phyloP scores from a whole-genome alignment of 2,329 filamentous ascomycete species.

The Ceratocystis cubensis region DNA sequence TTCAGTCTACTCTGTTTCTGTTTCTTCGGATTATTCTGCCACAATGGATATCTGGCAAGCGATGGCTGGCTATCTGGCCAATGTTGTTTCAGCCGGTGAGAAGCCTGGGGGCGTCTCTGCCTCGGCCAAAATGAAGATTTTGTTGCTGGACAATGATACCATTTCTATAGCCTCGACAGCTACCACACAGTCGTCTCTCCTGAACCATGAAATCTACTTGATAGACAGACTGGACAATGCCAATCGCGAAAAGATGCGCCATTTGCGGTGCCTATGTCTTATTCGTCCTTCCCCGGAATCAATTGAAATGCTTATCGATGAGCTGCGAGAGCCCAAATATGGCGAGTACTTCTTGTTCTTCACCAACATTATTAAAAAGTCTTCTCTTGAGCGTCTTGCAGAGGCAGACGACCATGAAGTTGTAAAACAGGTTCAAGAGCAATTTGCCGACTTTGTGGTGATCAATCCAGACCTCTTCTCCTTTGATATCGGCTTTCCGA shows the following conservation, averaged over 20 bases:
- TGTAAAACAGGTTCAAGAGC: constrained; percentile 84
- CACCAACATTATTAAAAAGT: constrained; percentile 96
- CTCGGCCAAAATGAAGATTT: constrained; percentile 91
- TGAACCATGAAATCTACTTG: constrained; percentile 95
- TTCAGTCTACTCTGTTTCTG: neutral
- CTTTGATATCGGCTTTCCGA: constrained; percentile 58
- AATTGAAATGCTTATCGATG: constrained; percentile 86
- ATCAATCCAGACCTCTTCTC: constrained; percentile 91
- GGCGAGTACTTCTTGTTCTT: constrained; percentile 97
- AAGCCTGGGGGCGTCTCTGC: constrained; percentile 49
- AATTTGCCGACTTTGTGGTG: constrained; percentile 91
- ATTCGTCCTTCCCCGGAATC: constrained; percentile 84
- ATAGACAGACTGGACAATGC: constrained; percentile 90
- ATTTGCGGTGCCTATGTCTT: constrained; percentile 86
- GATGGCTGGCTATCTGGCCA: constrained; percentile 87
- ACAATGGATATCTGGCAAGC: constrained; percentile 89
- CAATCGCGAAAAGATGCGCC: constrained; percentile 91
- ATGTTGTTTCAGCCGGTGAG: constrained; percentile 54
- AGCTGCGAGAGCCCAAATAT: constrained; percentile 90
- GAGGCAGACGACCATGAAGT: constrained; percentile 98
- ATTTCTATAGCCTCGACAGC: constrained; percentile 88
- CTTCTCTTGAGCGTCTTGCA: constrained; percentile 79
- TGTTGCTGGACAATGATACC: constrained; percentile 86
- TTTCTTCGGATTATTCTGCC: constrained; percentile 21
- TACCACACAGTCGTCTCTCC: constrained; percentile 84